Conservation (phyloP, 495 filamentous ascomycete species). For the Penicillium antarcticum region DNA sequence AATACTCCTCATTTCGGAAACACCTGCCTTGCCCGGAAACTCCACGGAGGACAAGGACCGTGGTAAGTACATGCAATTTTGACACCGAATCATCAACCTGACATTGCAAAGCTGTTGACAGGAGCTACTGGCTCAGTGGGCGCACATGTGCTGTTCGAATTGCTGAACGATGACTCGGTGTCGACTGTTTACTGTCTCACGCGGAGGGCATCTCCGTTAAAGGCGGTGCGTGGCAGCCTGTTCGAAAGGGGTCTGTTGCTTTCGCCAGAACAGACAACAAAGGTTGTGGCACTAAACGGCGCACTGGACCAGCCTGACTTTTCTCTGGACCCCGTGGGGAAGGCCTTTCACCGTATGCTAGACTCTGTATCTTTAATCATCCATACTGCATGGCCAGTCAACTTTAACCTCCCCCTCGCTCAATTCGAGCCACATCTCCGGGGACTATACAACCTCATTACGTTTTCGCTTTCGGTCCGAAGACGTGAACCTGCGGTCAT, state of each 20-base stretch:
- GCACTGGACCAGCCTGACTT: slow-evolving; percentile 39
- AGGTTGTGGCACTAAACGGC: slow-evolving; percentile 39
- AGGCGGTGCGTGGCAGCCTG: slow-evolving; percentile 32
- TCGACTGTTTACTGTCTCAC: slow-evolving; percentile 52
- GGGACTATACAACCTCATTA: slow-evolving; percentile 50
- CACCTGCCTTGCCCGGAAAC: slow-evolving; percentile 26
- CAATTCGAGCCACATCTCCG: slow-evolving; percentile 45
- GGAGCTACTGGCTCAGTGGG: slow-evolving; percentile 60
- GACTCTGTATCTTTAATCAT: slow-evolving; percentile 47
- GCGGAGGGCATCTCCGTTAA: slow-evolving; percentile 27
- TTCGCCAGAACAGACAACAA: slow-evolving; percentile 19
- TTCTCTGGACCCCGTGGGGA: slow-evolving; percentile 29
- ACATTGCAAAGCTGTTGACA: slow-evolving; percentile 48
- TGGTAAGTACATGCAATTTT: slow-evolving; percentile 30
- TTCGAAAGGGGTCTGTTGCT: slow-evolving; percentile 27
- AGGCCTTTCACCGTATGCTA: slow-evolving; percentile 32
- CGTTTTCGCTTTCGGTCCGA: slow-evolving; percentile 47
- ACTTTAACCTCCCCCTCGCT: slow-evolving; percentile 48
- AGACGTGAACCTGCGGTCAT: slow-evolving; percentile 42
- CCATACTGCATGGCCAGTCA: slow-evolving; percentile 58
- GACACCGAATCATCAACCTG: background rate
- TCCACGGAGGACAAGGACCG: slow-evolving; percentile 27
- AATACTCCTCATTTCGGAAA: slow-evolving; percentile 44
- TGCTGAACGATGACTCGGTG: slow-evolving; percentile 43
- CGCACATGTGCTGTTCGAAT: slow-evolving; percentile 49